Base-by-base conservation (phyloP, 805 yeast genomes). In the Candida nanaspora region DNA sequence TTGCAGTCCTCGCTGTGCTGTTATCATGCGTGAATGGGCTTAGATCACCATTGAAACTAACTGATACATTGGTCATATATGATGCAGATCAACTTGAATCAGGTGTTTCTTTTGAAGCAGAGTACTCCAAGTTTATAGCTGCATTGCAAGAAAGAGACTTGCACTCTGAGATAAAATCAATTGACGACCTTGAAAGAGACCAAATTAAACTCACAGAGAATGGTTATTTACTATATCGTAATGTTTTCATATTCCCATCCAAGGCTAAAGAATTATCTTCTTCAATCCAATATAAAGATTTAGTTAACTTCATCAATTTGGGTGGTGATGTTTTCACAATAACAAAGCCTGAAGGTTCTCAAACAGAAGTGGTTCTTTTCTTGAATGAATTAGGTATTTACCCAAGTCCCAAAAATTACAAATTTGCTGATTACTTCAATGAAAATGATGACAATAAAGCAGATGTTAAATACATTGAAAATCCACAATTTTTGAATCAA, bases 331-430 rank as follows among this genome's bases (percentile, higher is more conserved):
- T 93, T 8, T 53, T 93, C 15, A 74, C 80, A 13, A 66, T 86
- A 13, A 72, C 82, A 0, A 62, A 72, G 30, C 73, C 80, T 19
- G 47, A 51, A 8, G 75, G 73, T 15, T 53, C 70, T 14, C 76
- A 82, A 31, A 86, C 83, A 21, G 74, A 81, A 16, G 62, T 83
- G 27, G 76, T 86, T 45, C 65, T 73, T 3, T 81, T 83, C 52
- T 72, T 86, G 48, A 76, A 79, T 52, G 87, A 89, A 57, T 63
- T 89, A 48, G 98, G 96, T 26, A 80, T 93, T 39, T 76, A 69
- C 52, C 85, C 96, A 43, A 74, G 93, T 37, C 94, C 96, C 43
- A 83, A 78, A 55, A 81, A 78, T 38, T 79, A 76, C 57, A 59
- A 66, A 40, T 64, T 82, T 34, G 59, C 70, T 7, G 95, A 88